A percentile compares a stretch with the other conserved stretches of the same genome.
Evolutionary conservation across 2,329 filamentous ascomycete genomes (phyloP).

Genomic region (Xylariomycetidae sp.): DNA sequence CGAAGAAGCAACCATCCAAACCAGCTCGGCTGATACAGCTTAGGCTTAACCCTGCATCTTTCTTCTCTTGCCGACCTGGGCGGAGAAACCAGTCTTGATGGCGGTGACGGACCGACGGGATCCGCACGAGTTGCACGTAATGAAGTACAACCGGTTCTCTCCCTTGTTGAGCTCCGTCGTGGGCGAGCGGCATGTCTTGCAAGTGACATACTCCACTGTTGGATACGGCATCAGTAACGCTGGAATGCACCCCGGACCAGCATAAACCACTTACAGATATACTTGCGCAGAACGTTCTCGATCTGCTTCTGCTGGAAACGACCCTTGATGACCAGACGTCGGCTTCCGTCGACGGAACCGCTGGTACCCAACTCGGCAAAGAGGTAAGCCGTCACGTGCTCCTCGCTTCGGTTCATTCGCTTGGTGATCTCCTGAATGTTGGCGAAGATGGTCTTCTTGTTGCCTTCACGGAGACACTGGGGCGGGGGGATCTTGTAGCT

Average conservation of each 20-base stretch:
- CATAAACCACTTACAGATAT: too few species aligned
- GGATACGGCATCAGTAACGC: too few species aligned
- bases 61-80: slow-evolving; percentile 97
- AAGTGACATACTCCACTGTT: slow-evolving; percentile 98
- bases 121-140: slow-evolving; percentile 88
- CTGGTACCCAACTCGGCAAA: slow-evolving; percentile 98
- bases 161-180: slow-evolving; percentile 97
- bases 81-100: slow-evolving; percentile 99
- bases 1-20: too few species aligned
- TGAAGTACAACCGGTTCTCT: slow-evolving; percentile 98
- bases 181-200: slow-evolving; percentile 94
- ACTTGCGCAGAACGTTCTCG: slow-evolving; percentile 76
- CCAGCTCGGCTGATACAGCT: too few species aligned
- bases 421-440: slow-evolving; percentile 99
- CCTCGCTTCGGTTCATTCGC: slow-evolving; percentile 97
- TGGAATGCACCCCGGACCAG: too few species aligned
- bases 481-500: slow-evolving; percentile 99
- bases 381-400: slow-evolving; percentile 94
- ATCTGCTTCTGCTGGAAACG: slow-evolving; percentile 99
- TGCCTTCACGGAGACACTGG: slow-evolving; percentile 98
- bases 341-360: slow-evolving; percentile 87
- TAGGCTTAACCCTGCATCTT: slow-evolving; percentile 65
- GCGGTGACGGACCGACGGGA: slow-evolving; percentile 85
- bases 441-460: slow-evolving; percentile 99
- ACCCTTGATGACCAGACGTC: slow-evolving; percentile 96